Conservation (phyloP, 345 rosid species). For the Gossypium sturtianum region DNA sequence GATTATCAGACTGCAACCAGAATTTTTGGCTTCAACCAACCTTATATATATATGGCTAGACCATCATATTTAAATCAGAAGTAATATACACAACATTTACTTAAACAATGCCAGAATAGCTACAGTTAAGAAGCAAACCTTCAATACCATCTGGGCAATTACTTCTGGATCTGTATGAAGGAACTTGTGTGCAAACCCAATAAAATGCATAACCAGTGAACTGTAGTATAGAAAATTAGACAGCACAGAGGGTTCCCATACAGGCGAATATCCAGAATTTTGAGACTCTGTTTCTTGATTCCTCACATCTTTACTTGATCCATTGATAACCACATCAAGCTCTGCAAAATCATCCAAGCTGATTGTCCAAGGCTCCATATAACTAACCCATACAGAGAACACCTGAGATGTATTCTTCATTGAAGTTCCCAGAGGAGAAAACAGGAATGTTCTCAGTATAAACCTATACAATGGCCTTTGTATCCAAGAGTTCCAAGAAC, state of each 20-base stretch:
- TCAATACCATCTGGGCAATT: slow-evolving; percentile 76
- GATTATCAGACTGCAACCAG: background rate
- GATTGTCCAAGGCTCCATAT: slow-evolving; percentile 76
- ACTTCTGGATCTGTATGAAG: slow-evolving; percentile 77
- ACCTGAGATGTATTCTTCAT: slow-evolving; percentile 82
- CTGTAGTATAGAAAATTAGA: slow-evolving; percentile 85
- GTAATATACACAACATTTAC: background rate
- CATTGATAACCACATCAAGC: slow-evolving; percentile 47
- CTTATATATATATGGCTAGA: background rate
- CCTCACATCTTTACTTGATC: slow-evolving; percentile 33
- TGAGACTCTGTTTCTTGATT: slow-evolving; percentile 29
- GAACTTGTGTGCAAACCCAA: slow-evolving; percentile 93
- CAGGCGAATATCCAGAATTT: slow-evolving; percentile 43
- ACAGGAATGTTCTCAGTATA: slow-evolving; percentile 73
- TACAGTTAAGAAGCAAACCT: slow-evolving; percentile 47
- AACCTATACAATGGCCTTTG: slow-evolving; percentile 81
- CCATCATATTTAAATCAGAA: background rate
- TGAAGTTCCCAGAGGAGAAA: slow-evolving; percentile 64
- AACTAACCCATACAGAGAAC: slow-evolving; percentile 70
- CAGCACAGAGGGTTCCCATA: slow-evolving; percentile 71
- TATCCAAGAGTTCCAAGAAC: slow-evolving; percentile 62
- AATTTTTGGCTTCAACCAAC: background rate
- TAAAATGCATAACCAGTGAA: slow-evolving; percentile 87
- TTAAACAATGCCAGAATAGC: background rate
- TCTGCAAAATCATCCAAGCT: slow-evolving; percentile 55